Evolutionary conservation across 805 yeast species (phyloP).

Genomic region (Candida sonorensis): DNA sequence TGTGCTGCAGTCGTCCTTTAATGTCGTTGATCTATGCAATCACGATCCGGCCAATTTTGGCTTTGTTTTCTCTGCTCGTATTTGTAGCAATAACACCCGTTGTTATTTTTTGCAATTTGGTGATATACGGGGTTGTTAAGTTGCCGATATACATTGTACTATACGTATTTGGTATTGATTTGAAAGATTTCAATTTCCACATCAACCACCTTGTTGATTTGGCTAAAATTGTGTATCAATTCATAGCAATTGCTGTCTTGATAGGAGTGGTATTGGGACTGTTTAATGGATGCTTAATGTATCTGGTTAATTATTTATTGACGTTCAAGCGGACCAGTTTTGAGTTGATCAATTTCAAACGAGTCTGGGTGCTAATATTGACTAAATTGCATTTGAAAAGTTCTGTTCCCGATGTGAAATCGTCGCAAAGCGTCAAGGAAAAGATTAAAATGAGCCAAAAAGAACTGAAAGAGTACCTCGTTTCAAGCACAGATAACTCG

Average conservation of each 20-base stretch:
- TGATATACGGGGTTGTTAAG: constrained; percentile 2
- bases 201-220: constrained; percentile 8
- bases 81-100: constrained; percentile 6
- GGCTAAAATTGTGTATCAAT: constrained; percentile 17
- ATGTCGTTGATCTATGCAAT: too few relatives aligned
- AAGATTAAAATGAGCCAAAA: not conserved
- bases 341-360: constrained; percentile 5
- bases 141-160: constrained; percentile 3
- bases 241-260: constrained; percentile 14
- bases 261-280: constrained; percentile 18
- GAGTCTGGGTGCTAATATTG: too few relatives aligned
- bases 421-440: too few relatives aligned
- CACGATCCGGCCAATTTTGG: not conserved
- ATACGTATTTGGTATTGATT: constrained; percentile 8
- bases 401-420: too few relatives aligned
- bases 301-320: constrained; percentile 9
- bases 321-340: constrained; percentile 6
- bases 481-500: not conserved
- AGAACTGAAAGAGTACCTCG: not conserved
- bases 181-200: constrained; percentile 2
- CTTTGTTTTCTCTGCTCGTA: not conserved
- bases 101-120: constrained; percentile 2
- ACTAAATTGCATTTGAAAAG: too few relatives aligned
- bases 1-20: too few relatives aligned
- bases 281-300: constrained; percentile 12